Conservation (phyloP, 2,329 filamentous ascomycete species). For the Colletotrichum echinochloae region DNA sequence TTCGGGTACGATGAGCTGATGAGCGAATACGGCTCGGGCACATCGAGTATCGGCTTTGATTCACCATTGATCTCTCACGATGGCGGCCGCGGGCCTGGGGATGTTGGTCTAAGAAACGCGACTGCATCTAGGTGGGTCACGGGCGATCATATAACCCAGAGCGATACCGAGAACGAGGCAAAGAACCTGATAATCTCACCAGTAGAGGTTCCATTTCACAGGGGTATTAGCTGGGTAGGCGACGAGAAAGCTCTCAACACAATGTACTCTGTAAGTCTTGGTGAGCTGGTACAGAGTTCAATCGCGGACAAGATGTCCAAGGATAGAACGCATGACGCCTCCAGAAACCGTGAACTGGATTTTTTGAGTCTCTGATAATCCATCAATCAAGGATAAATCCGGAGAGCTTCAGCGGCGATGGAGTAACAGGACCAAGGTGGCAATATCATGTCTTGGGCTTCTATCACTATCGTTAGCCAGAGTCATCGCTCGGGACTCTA, state of each 20-base stretch:
- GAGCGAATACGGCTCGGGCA: constrained; percentile 46
- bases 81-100: neutral
- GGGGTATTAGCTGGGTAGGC: constrained; percentile 45
- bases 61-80: neutral
- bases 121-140: neutral
- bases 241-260: constrained; percentile 37
- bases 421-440: neutral
- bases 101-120: neutral
- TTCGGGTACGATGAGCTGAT: constrained; percentile 45
- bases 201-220: neutral
- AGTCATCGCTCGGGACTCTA: too few species aligned
- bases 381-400: neutral
- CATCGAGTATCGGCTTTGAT: constrained; percentile 23
- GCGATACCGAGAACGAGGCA: neutral
- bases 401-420: neutral
- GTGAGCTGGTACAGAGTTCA: constrained; percentile 48
- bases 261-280: constrained; percentile 49
- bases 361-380: constrained; percentile 51
- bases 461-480: neutral
- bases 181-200: neutral
- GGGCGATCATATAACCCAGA: constrained; percentile 3
- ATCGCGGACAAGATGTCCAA: constrained; percentile 43
- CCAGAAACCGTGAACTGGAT: constrained; percentile 54
- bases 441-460: neutral
- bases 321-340: constrained; percentile 30